phyloP scores from a whole-genome alignment of 225 moss, liverwort and hornwort species.

The Antitrichia curtipendula region DNA sequence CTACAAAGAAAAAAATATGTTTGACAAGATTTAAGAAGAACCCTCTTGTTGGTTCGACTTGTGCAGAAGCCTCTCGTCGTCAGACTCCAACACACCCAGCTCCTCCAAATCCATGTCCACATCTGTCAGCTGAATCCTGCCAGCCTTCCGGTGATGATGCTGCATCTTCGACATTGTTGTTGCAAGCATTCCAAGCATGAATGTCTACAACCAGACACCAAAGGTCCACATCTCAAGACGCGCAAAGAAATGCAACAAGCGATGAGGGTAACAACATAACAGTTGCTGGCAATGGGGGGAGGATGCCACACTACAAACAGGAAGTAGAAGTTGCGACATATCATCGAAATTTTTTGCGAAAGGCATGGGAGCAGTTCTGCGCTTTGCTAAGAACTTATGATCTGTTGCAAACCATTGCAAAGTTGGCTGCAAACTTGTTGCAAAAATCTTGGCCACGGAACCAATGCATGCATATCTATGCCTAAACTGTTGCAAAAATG shows the following conservation, averaged over 20 bases:
- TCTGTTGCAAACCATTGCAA: background rate
- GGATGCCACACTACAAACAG: background rate
- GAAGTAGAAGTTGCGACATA: background rate
- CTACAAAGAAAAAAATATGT: background rate
- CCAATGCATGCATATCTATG: background rate
- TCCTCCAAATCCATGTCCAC: conserved; percentile 24
- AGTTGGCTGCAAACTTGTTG: background rate
- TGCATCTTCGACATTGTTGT: conserved; percentile 32
- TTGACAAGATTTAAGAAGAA: background rate
- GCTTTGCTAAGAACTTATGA: background rate
- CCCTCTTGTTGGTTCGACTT: background rate
- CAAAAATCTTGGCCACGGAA: background rate
- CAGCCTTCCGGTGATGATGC: background rate
- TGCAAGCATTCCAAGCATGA: conserved; percentile 31
- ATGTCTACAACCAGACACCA: background rate
- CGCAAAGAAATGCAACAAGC: background rate
- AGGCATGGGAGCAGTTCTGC: background rate
- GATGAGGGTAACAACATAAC: background rate
- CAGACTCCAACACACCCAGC: background rate
- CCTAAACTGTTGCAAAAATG: background rate
- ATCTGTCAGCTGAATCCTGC: background rate
- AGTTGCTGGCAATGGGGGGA: background rate
- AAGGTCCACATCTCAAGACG: background rate
- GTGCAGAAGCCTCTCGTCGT: conserved; percentile 5
- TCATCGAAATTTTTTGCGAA: background rate